Conservation (phyloP, 495 filamentous ascomycete genomes). For the Penicillium coprophilum region DNA sequence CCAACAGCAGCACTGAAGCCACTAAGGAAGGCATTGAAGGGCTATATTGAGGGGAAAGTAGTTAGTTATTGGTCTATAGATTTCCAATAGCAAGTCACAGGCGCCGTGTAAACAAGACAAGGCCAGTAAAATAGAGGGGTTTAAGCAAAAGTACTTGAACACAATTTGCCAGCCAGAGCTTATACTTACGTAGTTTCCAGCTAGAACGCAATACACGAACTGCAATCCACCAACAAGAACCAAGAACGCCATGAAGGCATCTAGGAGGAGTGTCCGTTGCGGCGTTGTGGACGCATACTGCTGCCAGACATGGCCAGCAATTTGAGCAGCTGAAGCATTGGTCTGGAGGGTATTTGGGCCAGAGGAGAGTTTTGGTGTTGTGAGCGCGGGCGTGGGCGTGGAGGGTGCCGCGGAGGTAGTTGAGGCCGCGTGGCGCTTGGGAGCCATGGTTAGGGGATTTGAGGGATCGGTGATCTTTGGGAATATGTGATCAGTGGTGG, state of each 20-base stretch:
- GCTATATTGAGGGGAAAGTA: constrained; percentile 49
- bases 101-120: neutral
- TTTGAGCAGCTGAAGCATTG: constrained; percentile 52
- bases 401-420: constrained; percentile 36
- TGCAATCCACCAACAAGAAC: constrained; percentile 83
- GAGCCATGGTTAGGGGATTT: constrained; percentile 41
- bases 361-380: constrained; percentile 44
- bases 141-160: neutral
- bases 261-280: constrained; percentile 88
- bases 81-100: neutral
- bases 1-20: constrained; percentile 95
- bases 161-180: neutral
- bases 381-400: constrained; percentile 19
- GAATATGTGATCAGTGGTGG: constrained; percentile 2
- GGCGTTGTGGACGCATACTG: constrained; percentile 78
- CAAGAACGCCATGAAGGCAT: constrained; percentile 89
- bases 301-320: constrained; percentile 59
- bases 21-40: constrained; percentile 96
- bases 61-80: constrained; percentile 2
- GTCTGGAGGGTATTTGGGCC: constrained; percentile 40
- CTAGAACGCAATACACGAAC: constrained; percentile 89
- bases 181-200: constrained; percentile 83
- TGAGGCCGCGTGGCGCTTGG: constrained; percentile 50
- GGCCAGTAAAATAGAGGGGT: neutral
- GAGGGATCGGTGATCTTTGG: constrained; percentile 8